Conservation (phyloP, 805 yeast species). For the Ogataea ramenticola region DNA sequence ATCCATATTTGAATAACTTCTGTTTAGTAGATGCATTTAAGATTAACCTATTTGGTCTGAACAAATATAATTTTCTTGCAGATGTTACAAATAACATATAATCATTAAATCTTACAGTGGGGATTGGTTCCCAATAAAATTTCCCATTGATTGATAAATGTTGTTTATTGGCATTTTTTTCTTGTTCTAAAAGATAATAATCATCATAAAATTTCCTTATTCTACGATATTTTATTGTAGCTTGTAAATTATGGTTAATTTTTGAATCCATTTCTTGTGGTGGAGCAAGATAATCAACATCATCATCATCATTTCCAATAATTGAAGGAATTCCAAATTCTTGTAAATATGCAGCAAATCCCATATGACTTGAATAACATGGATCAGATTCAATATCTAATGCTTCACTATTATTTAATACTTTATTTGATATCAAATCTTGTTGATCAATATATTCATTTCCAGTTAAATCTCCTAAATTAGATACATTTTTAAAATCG, state of each 20-base stretch:
- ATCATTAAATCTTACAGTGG: constrained; percentile 14
- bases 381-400: constrained; percentile 35
- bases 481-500: constrained; percentile 42
- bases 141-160: constrained; percentile 19
- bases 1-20: not conserved
- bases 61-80: constrained; percentile 34
- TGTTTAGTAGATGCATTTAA: constrained; percentile 39
- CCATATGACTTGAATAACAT: constrained; percentile 31
- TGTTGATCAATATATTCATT: constrained; percentile 30
- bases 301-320: no score
- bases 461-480: constrained; percentile 41
- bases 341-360: constrained; percentile 28
- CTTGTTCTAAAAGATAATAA: constrained; percentile 17
- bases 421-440: constrained; percentile 14
- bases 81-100: constrained; percentile 38
- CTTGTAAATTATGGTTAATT: no score
- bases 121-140: constrained; percentile 21
- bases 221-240: constrained; percentile 22
- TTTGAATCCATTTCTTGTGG: no score
- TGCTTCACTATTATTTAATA: constrained; percentile 33
- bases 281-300: no score
- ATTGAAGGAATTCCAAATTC: constrained; percentile 8
- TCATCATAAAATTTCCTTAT: constrained; percentile 22
- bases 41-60: constrained; percentile 35
- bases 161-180: constrained; percentile 15